phyloP scores from a whole-genome alignment of 768 basidiomycete species.

The Russula compacta region DNA sequence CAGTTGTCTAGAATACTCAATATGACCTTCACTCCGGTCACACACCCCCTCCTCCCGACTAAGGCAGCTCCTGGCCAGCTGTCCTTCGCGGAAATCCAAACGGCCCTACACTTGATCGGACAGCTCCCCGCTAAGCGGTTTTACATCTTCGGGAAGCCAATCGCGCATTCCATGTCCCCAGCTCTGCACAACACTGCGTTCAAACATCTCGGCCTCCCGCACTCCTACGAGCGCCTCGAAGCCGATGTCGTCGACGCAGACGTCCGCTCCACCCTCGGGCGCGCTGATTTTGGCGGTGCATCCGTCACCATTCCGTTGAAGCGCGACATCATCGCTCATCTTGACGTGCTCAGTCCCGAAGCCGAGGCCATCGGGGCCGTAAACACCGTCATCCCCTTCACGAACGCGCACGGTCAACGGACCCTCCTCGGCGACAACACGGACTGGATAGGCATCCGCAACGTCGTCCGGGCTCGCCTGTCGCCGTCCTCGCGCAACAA shows the following conservation, averaged over 20 bases:
- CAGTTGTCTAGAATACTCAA: constrained; percentile 89
- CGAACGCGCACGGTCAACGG: constrained; percentile 32
- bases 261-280: constrained; percentile 51
- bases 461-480: constrained; percentile 40
- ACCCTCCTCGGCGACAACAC: constrained; percentile 89
- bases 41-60: constrained; percentile 77
- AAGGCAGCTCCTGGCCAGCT: constrained; percentile 93
- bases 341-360: constrained; percentile 72
- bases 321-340: constrained; percentile 74
- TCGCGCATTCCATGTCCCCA: constrained; percentile 84
- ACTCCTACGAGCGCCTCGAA: constrained; percentile 74
- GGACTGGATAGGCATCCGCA: constrained; percentile 84
- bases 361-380: constrained; percentile 88
- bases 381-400: constrained; percentile 74
- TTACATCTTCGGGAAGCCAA: constrained; percentile 86
- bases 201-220: constrained; percentile 69
- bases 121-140: constrained; percentile 64
- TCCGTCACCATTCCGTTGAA: constrained; percentile 97
- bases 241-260: constrained; percentile 54
- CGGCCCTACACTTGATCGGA: constrained; percentile 72
- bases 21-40: constrained; percentile 77
- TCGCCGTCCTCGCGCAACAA: constrained; percentile 27
- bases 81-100: constrained; percentile 78
- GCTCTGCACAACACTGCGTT: constrained; percentile 90
- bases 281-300: constrained; percentile 83